Evolutionary conservation across 2,329 filamentous ascomycete genomes (phyloP).

Genomic region (Bipolaris cookei): DNA sequence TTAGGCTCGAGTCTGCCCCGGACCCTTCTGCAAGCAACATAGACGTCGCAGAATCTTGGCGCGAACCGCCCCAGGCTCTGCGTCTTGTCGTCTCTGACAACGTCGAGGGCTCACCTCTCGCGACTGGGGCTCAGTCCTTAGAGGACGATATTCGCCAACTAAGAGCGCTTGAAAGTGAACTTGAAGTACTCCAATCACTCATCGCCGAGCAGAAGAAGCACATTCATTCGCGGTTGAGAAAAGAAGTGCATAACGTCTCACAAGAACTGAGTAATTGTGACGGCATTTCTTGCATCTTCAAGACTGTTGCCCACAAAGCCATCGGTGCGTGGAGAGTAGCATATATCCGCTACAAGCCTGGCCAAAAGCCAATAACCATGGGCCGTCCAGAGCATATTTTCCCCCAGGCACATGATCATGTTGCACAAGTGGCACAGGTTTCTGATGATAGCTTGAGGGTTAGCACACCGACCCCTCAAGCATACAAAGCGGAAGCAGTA

Average conservation of each 20-base stretch:
- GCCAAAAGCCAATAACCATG: constrained; percentile 30
- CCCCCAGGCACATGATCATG: constrained; percentile 24
- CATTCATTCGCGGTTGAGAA: constrained; percentile 41
- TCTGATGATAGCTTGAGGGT: constrained; percentile 24
- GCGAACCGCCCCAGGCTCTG: constrained; percentile 45
- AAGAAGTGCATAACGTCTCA: constrained; percentile 43
- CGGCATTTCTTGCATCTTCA: constrained; percentile 52
- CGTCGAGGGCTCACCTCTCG: constrained; percentile 4
- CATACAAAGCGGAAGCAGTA: constrained; percentile 22
- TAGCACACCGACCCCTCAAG: constrained; percentile 19
- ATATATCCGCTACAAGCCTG: constrained; percentile 38
- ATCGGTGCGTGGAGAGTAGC: constrained; percentile 43
- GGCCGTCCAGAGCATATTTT: constrained; percentile 33
- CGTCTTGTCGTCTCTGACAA: constrained; percentile 32
- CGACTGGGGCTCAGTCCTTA: constrained; percentile 28
- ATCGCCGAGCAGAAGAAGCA: constrained; percentile 46
- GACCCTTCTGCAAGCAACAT: constrained; percentile 37
- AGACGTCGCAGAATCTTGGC: constrained; percentile 45
- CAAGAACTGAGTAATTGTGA: constrained; percentile 53
- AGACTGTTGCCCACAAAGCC: constrained; percentile 47
- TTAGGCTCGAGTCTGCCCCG: constrained; percentile 44
- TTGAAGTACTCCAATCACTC: constrained; percentile 46
- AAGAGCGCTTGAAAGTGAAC: constrained; percentile 47
- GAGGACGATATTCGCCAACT: constrained; percentile 53
- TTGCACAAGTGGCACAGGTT: constrained; percentile 26